These are phyloP conservation scores for Thraustochytrium striatum DNA, from an alignment of 352 stramenopile species.

Conservation along the genomic window DNA sequence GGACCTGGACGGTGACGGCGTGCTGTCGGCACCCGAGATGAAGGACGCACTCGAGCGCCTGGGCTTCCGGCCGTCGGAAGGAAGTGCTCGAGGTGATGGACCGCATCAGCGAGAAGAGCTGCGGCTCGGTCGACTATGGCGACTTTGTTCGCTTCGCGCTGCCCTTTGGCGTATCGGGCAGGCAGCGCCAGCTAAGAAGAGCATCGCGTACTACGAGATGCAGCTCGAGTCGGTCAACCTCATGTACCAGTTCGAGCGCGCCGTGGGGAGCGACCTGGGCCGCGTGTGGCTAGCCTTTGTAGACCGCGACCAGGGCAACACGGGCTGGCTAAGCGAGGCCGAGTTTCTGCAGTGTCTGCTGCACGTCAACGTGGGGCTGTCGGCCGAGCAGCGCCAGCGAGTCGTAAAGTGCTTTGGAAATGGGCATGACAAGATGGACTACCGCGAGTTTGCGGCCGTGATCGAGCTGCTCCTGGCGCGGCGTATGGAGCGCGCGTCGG, in stretches of 20 bases:
- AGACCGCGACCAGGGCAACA: background rate
- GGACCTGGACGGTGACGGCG: background rate
- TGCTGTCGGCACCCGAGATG: background rate
- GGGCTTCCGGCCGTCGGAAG: conserved; percentile 26
- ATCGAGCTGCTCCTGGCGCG: conserved; percentile 12
- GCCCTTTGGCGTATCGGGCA: background rate
- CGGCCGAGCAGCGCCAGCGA: background rate
- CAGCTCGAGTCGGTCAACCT: background rate
- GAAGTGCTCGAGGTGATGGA: conserved; percentile 39
- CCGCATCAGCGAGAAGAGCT: background rate
- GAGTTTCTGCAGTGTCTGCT: background rate
- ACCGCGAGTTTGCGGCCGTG: conserved; percentile 31
- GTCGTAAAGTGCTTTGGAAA: background rate
- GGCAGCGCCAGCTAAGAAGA: background rate
- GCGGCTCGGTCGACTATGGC: background rate
- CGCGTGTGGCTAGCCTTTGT: background rate
- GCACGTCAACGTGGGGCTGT: background rate
- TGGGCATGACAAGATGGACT: background rate
- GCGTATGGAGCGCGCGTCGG: background rate
- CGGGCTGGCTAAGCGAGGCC: background rate
- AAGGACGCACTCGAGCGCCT: background rate
- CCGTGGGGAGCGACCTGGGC: background rate
- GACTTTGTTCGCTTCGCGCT: conserved; percentile 43
- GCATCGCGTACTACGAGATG: conserved; percentile 11
- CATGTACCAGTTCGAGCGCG: background rate